Evolutionary conservation across 768 basidiomycete genomes (phyloP), one percentile per base, ranked within the genome.

Genomic region (Suillus discolor): DNA sequence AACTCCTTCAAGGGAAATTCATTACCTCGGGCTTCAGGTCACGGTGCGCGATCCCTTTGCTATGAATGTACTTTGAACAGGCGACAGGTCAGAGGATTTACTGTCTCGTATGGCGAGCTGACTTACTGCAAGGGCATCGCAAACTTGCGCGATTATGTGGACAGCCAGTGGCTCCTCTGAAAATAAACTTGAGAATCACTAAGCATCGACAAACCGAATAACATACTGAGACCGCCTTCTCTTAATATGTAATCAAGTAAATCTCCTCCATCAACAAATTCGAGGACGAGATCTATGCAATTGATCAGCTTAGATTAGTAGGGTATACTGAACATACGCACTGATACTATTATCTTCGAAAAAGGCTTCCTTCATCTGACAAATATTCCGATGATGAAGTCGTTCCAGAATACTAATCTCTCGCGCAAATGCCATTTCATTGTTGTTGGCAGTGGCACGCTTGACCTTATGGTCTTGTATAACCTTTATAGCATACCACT

Each of bases 21-120:
- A 54, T 61, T 34, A 88, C 89, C 80, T 93, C 91, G 1, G 97
- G 96, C 76, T 97, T 97, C 54, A 98, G 79, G 75, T 99, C 97
- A 54, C 97, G 91, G 78, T 99, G 97, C 0, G 94, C 86, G 54
- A 99, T 89, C 18, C 90, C 91, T 71, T 87, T 81, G 9, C 80
- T 81, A 66, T 93, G 92, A 60, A 92, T 87, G 69, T 91, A 93
- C 83, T 83, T 65, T 18, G 44, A 13, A 54, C 39, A 31, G 49
- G 15, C 16, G 3, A 41, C 28, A 62, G 20, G 23, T 76, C 23
- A 71, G 66, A 11, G 44, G 23, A 2, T 63, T 18, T 11, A 55
- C 15, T 11, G 3, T 49, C 34, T 47, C 39, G 23, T 12, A 62
- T 23, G 12, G n/a, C 18, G 25, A 36, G 13, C 23, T 64, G 6